These are phyloP conservation scores for Geranium incanum DNA, from an alignment of 441 rosid genomes.

Conservation along the genomic window DNA sequence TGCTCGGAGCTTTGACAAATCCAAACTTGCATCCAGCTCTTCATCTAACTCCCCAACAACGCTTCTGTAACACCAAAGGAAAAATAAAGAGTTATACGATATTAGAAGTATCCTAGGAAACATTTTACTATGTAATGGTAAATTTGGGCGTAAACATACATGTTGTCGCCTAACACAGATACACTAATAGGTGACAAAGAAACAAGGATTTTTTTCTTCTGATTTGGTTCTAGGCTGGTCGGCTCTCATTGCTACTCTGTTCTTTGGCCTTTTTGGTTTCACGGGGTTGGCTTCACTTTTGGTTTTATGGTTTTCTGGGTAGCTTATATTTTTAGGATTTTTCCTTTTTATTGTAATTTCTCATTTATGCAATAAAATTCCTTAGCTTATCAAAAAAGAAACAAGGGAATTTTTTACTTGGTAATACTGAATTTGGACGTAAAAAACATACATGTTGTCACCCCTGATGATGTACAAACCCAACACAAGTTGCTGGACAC, in stretches of 20 bases:
- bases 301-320: too few species aligned
- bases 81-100: not conserved
- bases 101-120: not conserved
- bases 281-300: too few species aligned
- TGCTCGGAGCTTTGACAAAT: slow-evolving; percentile 4
- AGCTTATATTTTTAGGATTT: too few species aligned
- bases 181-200: too few species aligned
- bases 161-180: slow-evolving; percentile 56
- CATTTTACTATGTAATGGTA: not conserved
- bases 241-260: too few species aligned
- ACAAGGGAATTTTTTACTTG: not conserved
- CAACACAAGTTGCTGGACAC: slow-evolving; percentile 82
- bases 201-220: too few species aligned
- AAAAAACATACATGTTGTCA: slow-evolving; percentile 63
- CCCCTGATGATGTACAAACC: slow-evolving; percentile 95
- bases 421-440: not conserved
- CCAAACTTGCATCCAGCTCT: slow-evolving; percentile 10
- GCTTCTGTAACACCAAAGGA: slow-evolving; percentile 4
- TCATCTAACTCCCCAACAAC: slow-evolving; percentile 9
- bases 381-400: too few species aligned
- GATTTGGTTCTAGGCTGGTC: too few species aligned
- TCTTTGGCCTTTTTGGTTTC: too few species aligned
- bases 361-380: too few species aligned
- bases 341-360: too few species aligned
- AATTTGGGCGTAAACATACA: slow-evolving; percentile 31